A percentile compares a stretch with the other conserved stretches of the same genome.
Conservation (phyloP, 495 filamentous ascomycete genomes). For the Aspergillus egyptiacus region DNA sequence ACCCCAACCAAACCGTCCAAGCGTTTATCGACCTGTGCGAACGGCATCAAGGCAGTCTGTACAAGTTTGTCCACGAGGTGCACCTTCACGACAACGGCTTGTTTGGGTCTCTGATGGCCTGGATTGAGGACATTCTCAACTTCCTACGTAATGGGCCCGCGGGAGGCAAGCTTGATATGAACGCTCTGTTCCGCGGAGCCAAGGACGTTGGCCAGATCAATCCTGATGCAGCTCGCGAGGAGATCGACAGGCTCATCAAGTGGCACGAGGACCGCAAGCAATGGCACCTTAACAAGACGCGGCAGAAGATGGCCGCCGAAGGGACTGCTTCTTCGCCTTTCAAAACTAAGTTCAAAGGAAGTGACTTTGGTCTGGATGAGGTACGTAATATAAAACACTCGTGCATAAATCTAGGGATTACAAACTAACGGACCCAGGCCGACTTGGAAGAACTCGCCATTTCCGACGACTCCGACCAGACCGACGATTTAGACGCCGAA, state of each 20-base stretch:
- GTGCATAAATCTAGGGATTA: neutral
- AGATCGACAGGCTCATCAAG: slow-evolving; percentile 77
- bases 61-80: slow-evolving; percentile 98
- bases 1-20: slow-evolving; percentile 98
- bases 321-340: slow-evolving; percentile 48
- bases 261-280: slow-evolving; percentile 95
- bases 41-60: slow-evolving; percentile 92
- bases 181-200: slow-evolving; percentile 78
- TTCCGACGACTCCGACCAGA: slow-evolving; percentile 61
- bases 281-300: slow-evolving; percentile 96
- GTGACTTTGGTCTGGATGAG: slow-evolving; percentile 85
- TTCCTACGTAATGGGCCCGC: slow-evolving; percentile 82
- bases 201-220: slow-evolving; percentile 61
- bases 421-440: slow-evolving; percentile 27
- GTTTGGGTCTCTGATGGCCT: slow-evolving; percentile 91
- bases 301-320: slow-evolving; percentile 96
- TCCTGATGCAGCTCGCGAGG: slow-evolving; percentile 61
- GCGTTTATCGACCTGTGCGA: slow-evolving; percentile 96
- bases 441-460: slow-evolving; percentile 79
- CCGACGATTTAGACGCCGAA: slow-evolving; percentile 51
- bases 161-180: slow-evolving; percentile 82
- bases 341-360: slow-evolving; percentile 55
- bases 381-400: slow-evolving; percentile 36
- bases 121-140: slow-evolving; percentile 94
- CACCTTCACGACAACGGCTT: slow-evolving; percentile 97